A percentile compares a stretch with the other conserved stretches of the same genome.
Conservation (phyloP, 2,329 filamentous ascomycete species). For the Xylaria sp. region DNA sequence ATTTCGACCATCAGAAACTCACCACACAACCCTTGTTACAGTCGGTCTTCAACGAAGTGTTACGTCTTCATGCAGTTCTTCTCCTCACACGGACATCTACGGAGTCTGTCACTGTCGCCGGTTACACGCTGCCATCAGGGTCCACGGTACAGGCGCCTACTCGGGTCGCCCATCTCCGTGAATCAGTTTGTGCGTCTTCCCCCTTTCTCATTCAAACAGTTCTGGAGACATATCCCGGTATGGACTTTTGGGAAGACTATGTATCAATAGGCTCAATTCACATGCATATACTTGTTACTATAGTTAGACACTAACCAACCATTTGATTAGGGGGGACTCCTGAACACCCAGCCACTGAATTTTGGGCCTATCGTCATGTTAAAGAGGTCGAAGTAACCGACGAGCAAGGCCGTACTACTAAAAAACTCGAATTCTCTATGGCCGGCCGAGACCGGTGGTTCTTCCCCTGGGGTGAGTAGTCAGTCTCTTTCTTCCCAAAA, state of each 20-base stretch:
- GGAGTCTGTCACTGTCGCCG: neutral
- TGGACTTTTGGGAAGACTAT: too few species aligned
- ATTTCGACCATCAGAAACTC: neutral
- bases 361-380: slow-evolving; percentile 1
- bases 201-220: neutral
- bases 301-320: neutral
- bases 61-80: neutral
- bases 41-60: slow-evolving; percentile 1
- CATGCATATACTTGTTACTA: too few species aligned
- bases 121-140: neutral
- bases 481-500: neutral
- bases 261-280: too few species aligned
- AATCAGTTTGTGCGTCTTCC: slow-evolving; percentile 4
- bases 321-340: neutral
- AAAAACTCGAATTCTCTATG: neutral
- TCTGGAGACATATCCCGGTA: too few species aligned
- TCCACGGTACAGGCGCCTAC: neutral
- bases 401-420: neutral
- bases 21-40: neutral
- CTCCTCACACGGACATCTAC: slow-evolving; percentile 1
- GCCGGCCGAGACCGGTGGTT: neutral
- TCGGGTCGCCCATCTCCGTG: neutral
- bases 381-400: neutral
- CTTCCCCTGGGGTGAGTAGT: neutral
- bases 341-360: neutral